Evolutionary conservation across 106 monocot species (phyloP), one percentile per base, ranked within the genome.

Genomic region (Platanthera guangdongensis): DNA sequence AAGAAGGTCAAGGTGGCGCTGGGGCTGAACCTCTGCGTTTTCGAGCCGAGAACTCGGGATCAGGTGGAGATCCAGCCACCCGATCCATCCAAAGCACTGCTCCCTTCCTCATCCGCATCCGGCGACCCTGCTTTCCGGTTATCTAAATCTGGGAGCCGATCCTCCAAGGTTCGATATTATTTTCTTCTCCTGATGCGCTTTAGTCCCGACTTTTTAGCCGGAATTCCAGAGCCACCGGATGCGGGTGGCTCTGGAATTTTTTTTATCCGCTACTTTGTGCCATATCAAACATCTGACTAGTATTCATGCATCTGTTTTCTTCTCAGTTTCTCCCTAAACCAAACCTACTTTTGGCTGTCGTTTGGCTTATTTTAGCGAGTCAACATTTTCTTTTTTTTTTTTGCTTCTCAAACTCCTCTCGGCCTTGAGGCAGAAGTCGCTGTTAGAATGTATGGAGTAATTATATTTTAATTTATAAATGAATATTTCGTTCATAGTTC

Each of bases 1-100:
- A 75, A 45, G 39, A 75, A 55, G 55, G 74, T 39, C 30, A 75
- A 75, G 74, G 52, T 1, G 7, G 74, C 74, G 74, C 14, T 75
- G 14, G 74, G 55, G 74, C 32, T 75, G 74, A 75, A 75, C 6
- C 55, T 75, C 54, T 75, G 74, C 28, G 74, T 57, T 7, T 75
- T 32, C 30, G 74, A 49, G 30, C 55, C 53, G 25, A 75, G 54
- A 30, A 54, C 74, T 32, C 54, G 8, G 25, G 74, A 75, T 48
- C 47, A 70, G 70, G 70, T 39, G 45, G 45, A 70, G 45, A n/a
- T 5, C 47, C 47, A 9, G 70, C 47, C 16, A 14, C 14, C 70
- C 3, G 70, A 70, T 8, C 47, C 70, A 47, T 70, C 70, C 7
- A 7, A 45, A 7, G 70, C 25, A 16, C 16, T 48, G 12, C 47